Evolutionary conservation across 73 alveolate genomes (phyloP).

Genomic region (Paramecium sexaurelia): DNA sequence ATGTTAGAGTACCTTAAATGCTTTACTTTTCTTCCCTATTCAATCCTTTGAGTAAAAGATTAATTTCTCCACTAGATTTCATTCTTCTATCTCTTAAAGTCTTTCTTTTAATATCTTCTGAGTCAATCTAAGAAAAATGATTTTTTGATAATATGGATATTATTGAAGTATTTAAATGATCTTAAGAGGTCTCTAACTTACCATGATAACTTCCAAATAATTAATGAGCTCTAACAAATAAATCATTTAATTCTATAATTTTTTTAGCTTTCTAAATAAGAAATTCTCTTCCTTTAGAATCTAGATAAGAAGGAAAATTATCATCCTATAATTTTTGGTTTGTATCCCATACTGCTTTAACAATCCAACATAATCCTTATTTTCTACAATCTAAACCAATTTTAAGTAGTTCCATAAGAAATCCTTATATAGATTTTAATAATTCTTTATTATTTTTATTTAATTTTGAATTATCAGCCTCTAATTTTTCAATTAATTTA

Average conservation of each 20-base stretch:
- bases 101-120: conserved; percentile 26
- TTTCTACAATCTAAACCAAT: conserved; percentile 53
- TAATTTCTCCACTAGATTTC: not conserved
- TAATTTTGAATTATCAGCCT: conserved; percentile 25
- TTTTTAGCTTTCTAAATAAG: conserved; percentile 1
- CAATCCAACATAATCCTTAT: conserved; percentile 37
- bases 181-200: not conserved
- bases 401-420: conserved; percentile 29
- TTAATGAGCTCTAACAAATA: conserved; percentile 6
- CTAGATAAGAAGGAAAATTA: conserved; percentile 30
- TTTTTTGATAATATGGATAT: not conserved
- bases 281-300: conserved; percentile 53
- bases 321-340: not conserved
- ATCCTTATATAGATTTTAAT: conserved; percentile 27
- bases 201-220: not conserved
- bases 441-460: conserved; percentile 44
- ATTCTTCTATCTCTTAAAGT: not conserved
- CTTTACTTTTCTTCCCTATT: not conserved
- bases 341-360: conserved; percentile 46
- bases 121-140: conserved; percentile 42
- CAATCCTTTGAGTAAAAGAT: conserved; percentile 5
- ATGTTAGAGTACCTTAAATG: not conserved
- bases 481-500: conserved; percentile 10
- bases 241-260: not conserved
- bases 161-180: not conserved